Conservation (phyloP, 805 yeast genomes). For the Myxozyma nipponensis region DNA sequence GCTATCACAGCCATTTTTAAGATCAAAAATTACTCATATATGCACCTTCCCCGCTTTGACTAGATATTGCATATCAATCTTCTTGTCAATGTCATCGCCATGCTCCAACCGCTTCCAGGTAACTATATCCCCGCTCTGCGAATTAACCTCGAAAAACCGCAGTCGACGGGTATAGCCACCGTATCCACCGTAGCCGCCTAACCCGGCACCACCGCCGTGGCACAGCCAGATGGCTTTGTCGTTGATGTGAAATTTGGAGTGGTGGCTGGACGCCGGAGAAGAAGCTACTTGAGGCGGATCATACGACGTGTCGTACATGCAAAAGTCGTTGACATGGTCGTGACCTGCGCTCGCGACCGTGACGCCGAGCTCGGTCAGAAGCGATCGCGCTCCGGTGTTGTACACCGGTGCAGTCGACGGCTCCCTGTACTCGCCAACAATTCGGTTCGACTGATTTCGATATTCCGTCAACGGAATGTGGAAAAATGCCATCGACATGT, state of each 20-base stretch:
- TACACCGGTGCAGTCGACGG: constrained; percentile 72
- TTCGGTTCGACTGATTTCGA: constrained; percentile 42
- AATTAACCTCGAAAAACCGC: constrained; percentile 65
- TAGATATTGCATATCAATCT: constrained; percentile 50
- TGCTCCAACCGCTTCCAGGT: constrained; percentile 75
- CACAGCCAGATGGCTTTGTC: constrained; percentile 67
- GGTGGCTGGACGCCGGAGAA: background rate
- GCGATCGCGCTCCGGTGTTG: constrained; percentile 62
- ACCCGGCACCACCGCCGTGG: constrained; percentile 91
- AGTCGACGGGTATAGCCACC: constrained; percentile 81
- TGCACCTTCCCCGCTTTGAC: constrained; percentile 45
- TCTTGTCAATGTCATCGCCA: constrained; percentile 42
- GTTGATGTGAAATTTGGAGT: constrained; percentile 2
- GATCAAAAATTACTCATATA: too few species aligned
- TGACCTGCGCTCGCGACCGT: constrained; percentile 81
- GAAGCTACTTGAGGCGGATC: constrained; percentile 31
- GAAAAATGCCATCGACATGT: constrained; percentile 81
- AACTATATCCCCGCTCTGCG: constrained; percentile 43
- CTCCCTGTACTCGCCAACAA: constrained; percentile 67
- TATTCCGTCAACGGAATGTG: constrained; percentile 93
- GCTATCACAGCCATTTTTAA: too few species aligned
- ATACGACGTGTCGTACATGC: constrained; percentile 52
- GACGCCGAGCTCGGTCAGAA: constrained; percentile 64
- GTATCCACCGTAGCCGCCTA: constrained; percentile 95
- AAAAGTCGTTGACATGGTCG: constrained; percentile 93